Percentiles rank a stretch among this genome's conserved stretches.
Conservation (phyloP, 306 rosid species). For the Castanospermum australe region DNA sequence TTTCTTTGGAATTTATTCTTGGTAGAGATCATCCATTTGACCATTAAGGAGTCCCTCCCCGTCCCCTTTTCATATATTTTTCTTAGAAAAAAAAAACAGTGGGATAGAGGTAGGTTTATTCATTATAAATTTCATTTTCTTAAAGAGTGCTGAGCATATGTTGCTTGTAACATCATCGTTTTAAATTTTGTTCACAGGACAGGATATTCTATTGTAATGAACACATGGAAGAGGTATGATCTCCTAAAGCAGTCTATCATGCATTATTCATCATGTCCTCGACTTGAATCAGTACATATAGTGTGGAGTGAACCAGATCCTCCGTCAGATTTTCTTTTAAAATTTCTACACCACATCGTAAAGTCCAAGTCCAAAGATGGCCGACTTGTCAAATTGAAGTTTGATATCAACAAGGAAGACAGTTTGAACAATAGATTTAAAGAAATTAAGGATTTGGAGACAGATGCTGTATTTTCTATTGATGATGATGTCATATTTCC, state of each 20-base stretch:
- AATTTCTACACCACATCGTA: conserved; percentile 41
- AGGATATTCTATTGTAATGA: conserved; percentile 84
- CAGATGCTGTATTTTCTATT: conserved; percentile 82
- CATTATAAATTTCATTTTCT: conserved; percentile 1
- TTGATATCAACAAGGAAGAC: conserved; percentile 76
- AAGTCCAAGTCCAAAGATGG: conserved; percentile 51
- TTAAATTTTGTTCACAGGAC: conserved; percentile 49
- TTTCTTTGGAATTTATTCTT: not conserved
- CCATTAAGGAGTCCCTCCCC: not conserved
- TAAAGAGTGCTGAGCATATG: not conserved
- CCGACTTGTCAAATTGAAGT: conserved; percentile 53
- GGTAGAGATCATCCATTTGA: not conserved
- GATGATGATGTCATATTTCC: conserved; percentile 95
- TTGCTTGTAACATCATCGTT: not conserved
- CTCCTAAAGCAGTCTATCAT: conserved; percentile 83
- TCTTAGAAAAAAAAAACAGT: not conserved
- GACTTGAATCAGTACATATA: conserved; percentile 72
- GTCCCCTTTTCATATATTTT: not conserved
- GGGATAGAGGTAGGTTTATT: not conserved
- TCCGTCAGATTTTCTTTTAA: conserved; percentile 59
- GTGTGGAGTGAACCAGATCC: conserved; percentile 96
- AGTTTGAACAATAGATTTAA: conserved; percentile 95
- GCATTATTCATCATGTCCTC: conserved; percentile 77
- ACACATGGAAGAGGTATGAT: conserved; percentile 98
- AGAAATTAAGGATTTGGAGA: conserved; percentile 66